phyloP scores from a whole-genome alignment of 2,329 filamentous ascomycete genomes.

The Colletotrichum brevisporum region DNA sequence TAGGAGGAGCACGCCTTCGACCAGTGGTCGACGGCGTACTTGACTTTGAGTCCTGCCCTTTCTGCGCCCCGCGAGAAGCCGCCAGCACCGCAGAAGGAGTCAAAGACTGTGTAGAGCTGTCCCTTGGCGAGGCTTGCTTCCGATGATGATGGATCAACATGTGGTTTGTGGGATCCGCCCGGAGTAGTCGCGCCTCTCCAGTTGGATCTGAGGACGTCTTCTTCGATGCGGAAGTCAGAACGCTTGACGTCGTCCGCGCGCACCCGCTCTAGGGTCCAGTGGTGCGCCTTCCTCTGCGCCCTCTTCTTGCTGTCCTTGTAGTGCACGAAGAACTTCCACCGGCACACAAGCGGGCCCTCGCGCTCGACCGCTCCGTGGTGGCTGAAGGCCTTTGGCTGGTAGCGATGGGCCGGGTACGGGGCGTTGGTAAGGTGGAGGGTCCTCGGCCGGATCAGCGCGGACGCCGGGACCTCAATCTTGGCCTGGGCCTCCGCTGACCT shows the following conservation, averaged over 20 bases:
- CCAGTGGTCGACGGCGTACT: slow-evolving; percentile 76
- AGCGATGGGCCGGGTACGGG: slow-evolving; percentile 56
- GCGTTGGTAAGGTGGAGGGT: slow-evolving; percentile 69
- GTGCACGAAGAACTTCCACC: slow-evolving; percentile 61
- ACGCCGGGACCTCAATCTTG: slow-evolving; percentile 57
- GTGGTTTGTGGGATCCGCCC: slow-evolving; percentile 52
- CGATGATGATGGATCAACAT: background rate
- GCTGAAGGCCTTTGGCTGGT: slow-evolving; percentile 41
- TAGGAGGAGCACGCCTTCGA: slow-evolving; percentile 71
- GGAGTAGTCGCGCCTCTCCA: slow-evolving; percentile 57
- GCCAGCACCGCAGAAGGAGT: slow-evolving; percentile 81
- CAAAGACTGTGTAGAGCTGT: slow-evolving; percentile 76
- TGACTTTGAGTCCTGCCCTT: slow-evolving; percentile 68
- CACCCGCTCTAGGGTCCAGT: slow-evolving; percentile 55
- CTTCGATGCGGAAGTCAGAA: slow-evolving; percentile 46
- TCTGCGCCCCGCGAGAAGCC: slow-evolving; percentile 77
- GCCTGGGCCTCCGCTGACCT: slow-evolving; percentile 51
- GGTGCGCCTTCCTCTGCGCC: slow-evolving; percentile 43
- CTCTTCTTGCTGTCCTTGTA: slow-evolving; percentile 48
- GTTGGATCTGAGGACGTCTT: slow-evolving; percentile 48
- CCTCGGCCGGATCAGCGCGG: slow-evolving; percentile 56
- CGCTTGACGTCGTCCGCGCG: slow-evolving; percentile 48
- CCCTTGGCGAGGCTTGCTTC: background rate
- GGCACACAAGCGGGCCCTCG: slow-evolving; percentile 62
- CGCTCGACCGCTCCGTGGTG: slow-evolving; percentile 44